Evolutionary conservation across 2,329 filamentous ascomycete genomes (phyloP), one percentile per base, ranked within the genome.

Genomic region (Fusarium napiforme): DNA sequence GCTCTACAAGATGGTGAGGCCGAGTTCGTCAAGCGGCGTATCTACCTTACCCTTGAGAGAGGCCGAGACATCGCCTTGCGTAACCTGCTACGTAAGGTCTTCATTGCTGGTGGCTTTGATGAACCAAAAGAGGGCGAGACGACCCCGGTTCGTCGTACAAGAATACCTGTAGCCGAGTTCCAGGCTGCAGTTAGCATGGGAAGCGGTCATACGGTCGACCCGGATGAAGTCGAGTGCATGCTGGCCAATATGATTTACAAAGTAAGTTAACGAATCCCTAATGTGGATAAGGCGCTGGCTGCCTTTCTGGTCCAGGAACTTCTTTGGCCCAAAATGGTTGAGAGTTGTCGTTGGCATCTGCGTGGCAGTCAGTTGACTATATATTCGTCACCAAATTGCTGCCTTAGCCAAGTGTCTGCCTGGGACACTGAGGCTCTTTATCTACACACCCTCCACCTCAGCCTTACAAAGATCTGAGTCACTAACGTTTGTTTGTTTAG

Each of bases 241-340:
- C 81, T 99, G 78, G 94, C 96, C 34, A 98, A 98, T 81, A 93
- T 98, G 89, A 97, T 99, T 71, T 99, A 98, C 86, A 99, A 98
- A 90, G 96, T 97, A 83, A 75, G 83, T 77, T 62, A 57, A 56
- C 49, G 50, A 26, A 64, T 49, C 46, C 28, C 64, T 63, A 45
- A 32, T 37, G 36, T 66, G 21, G 32, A 49, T 56, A 36, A 65
- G 53, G 60, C 53, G 36, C 28, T 53, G 59, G 63, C 49, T 71
- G 66, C 67, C 66, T 72, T 37, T 43, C 21, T 23, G 40, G 15
- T 5, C 46, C 53, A 34, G 23, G 39, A 26, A 16, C 45, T 30
- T 52, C 40, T 32, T 39, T 60, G 47, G 28, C 49, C 37, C 32
- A 26, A 55, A 63, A 49, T 3, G 43, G 39, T n/a, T 36, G 36